Base-by-base conservation (phyloP, 805 yeast species). In the Metschnikowia cubensis region DNA sequence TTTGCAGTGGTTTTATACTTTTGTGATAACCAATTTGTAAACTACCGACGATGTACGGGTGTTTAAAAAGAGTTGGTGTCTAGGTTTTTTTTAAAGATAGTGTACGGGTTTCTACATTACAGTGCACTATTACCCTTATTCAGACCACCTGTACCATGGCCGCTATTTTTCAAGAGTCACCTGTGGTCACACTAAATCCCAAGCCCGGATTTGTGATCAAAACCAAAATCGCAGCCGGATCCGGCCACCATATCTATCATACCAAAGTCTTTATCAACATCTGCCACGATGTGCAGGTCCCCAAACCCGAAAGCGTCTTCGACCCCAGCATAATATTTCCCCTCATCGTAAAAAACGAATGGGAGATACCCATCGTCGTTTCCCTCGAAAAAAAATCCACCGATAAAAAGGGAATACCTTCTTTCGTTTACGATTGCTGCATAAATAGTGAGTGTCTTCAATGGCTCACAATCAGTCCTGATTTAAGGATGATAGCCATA, bases 321-420 rank as follows among this genome's bases (percentile, higher is more conserved):
- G 75, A 77, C 35, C 83, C 89, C 3, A 75, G 71, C 35, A 64
- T 70, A 2, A 81, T 88, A 2, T 83, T 83, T 58, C 83, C 85
- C 0, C 65, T 81, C 45, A 83, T 86, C 20, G 79, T 83, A 66
- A 81, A 80, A 35, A 83, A 83, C 59, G 75, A 85, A 59, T 90
- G 96, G 96, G 90, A 86, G 51, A 84, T 89, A 1, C 97, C 97
- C 1, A 81, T 91, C 2, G 77, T 87, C 1, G 81, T 88, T 0
- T 82, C 92, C 0, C 73, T 76, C 0, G 79, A 77, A 43, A 63
- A 75, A 49, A 61, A 83, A 11, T 85, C 78, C 41, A 62, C 52
- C 13, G 97, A 91, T 64, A 90, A 90, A 61, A 81, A 81, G 58
- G 95, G 95, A 0, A 65, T 69, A 2, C 64, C 70, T 14, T 81